phyloP scores from a whole-genome alignment of 1,284 basidiomycete genomes.

The Psilocybe mexicana region DNA sequence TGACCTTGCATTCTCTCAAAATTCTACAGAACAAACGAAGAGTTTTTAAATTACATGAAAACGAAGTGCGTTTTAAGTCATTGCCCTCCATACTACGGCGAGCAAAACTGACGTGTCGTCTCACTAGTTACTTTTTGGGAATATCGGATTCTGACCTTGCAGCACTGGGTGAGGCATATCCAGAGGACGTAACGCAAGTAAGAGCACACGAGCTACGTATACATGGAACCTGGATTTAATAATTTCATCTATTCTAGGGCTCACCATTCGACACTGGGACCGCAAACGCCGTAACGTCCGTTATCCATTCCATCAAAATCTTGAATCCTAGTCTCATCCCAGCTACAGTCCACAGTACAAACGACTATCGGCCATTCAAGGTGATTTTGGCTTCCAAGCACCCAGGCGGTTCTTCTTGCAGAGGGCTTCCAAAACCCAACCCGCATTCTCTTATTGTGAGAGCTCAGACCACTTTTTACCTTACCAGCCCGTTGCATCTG shows the following conservation, averaged over 20 bases:
- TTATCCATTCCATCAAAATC: not conserved
- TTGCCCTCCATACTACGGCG: too few relatives aligned
- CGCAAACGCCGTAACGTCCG: slow-evolving; percentile 30
- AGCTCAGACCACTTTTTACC: slow-evolving; percentile 3
- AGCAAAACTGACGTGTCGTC: not conserved
- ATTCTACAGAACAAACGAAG: slow-evolving; percentile 18
- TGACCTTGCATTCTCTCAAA: not conserved
- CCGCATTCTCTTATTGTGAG: slow-evolving; percentile 30
- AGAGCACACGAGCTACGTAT: not conserved
- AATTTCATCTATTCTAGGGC: slow-evolving; percentile 16
- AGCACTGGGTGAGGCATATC: slow-evolving; percentile 26
- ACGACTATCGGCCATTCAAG: slow-evolving; percentile 33
- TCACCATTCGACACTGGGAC: slow-evolving; percentile 37
- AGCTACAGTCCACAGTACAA: slow-evolving; percentile 34
- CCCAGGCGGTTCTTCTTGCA: slow-evolving; percentile 34
- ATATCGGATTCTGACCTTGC: slow-evolving; percentile 17
- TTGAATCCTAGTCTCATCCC: not conserved
- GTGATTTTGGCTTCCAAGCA: slow-evolving; percentile 34
- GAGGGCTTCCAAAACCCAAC: slow-evolving; percentile 25
- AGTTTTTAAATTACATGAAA: slow-evolving; percentile 17
- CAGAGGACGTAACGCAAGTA: slow-evolving; percentile 24
- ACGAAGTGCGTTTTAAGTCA: slow-evolving; percentile 12
- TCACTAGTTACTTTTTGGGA: slow-evolving; percentile 22
- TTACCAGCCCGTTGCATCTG: not conserved
- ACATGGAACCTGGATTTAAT: not conserved